Base-by-base conservation (phyloP, 768 basidiomycete genomes). In the Suillus placidus region DNA sequence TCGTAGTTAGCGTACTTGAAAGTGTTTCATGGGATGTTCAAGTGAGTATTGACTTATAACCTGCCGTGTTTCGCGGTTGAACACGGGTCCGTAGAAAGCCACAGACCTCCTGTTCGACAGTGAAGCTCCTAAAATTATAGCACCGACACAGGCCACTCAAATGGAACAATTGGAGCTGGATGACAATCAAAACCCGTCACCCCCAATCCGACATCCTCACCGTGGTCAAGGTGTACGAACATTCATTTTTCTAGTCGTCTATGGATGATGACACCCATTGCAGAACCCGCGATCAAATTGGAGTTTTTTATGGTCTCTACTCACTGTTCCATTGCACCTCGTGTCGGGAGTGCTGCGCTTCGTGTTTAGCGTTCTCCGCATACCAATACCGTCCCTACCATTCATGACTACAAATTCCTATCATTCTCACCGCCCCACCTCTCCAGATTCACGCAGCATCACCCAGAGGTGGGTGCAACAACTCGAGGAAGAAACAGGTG, bases 401-500 rank as follows among this genome's bases (percentile, higher is more conserved):
- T 85, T 89, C 73, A 77, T 78, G 37, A 74, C 80, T 1, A 76
- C 88, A 69, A 83, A 80, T 57, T 79, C 85, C 68, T 82, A 84
- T 68, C 78, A 80, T 13, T 76, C 80, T 12, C 70, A 80, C 54
- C 76, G 80, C 58, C 76, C 77, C 54, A 63, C 76, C 37, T 71
- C 75, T 64, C 70, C 73, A 1, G 79, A 83, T 67, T 78, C 85
- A 3, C 77, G 79, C n/a, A 81, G 85, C 18, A 89, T 87, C 0
- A 83, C 87, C 0, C 93, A 93, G 67, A 82, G 88, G 34, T 94
- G 92, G 90, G 82, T 96, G 20, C 84, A 88, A 26, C 86, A 89
- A 37, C 82, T 95, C 6, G 93, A 96, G 74, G 92, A 94, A 66
- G 91, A 93, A 73, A 94, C 93, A 0, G 93, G 93, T 6, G 92